Base-by-base conservation (phyloP, 768 basidiomycete genomes). In the Pleurotus platypus region DNA sequence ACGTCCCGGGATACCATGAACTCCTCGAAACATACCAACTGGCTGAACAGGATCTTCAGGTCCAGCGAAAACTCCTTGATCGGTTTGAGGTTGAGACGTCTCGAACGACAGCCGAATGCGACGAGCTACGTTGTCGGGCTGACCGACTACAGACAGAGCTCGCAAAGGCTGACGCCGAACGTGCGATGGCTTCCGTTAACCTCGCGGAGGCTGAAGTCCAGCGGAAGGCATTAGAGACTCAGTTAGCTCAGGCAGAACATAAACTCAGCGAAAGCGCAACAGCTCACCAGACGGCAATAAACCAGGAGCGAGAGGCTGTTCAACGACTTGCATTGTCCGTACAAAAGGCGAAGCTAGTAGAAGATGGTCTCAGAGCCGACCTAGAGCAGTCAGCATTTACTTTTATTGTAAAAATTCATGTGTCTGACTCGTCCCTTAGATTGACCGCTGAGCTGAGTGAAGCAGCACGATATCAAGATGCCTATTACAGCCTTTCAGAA, bases 321-420 rank as follows among this genome's bases (percentile, higher is more conserved):
- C 77, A 82, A 57, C 74, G 80, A 20, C 68, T 89, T 38, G 76
- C 78, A 0, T 67, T 67, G 13, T 74, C 81, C 4, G 66, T 86
- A 35, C 78, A 83, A 60, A 81, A 82, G 70, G 76, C 71, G 59
- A 79, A 83, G 61, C 78, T 79, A 60, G 83, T 86, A 3, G 90
- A 94, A 66, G 84, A 85, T 30, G 81, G 78, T 3, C 75, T 94
- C 54, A 77, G 82, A 35, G 78, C 78, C 24, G 91, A 94, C 59
- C 75, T 90, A 43, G 81, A 86, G 37, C 74, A 77, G 92, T 92
- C 61, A 56, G 85, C 79, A 20, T 13, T 39, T 1, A 54, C 51
- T 37, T 55, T 55, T 20, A 26, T 55, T 11, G 27, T 49, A 59
- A 37, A 51, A 51, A 8, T 49, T 61, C 4, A 46, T 30, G 38